These are phyloP conservation scores for Puccinellia tenuiflora DNA, from an alignment of 176 grass and related monocot species.

Conservation along the genomic window DNA sequence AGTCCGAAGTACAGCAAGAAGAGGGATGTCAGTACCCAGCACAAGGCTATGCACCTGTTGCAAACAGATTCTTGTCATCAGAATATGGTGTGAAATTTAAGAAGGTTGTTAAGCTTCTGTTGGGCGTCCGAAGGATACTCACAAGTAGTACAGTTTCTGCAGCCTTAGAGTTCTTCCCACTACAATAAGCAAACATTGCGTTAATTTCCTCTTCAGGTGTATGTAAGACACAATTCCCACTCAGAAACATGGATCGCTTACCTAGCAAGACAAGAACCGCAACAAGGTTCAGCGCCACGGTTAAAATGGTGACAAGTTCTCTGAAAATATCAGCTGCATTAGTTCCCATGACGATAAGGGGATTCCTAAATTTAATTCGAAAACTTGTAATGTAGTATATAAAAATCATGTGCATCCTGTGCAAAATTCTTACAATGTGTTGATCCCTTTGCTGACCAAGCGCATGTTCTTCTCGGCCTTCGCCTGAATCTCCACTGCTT, in stretches of 20 bases:
- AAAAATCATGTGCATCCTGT: background rate
- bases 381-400: background rate
- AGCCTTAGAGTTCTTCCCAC: slow-evolving; percentile 46
- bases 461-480: slow-evolving; percentile 65
- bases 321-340: slow-evolving; percentile 23
- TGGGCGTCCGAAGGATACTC: slow-evolving; percentile 34
- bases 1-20: slow-evolving; percentile 79
- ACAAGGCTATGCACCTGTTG: slow-evolving; percentile 57
- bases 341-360: background rate
- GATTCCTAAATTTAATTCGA: background rate
- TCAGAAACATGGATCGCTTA: slow-evolving; percentile 18
- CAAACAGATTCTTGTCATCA: slow-evolving; percentile 6
- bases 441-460: slow-evolving; percentile 60
- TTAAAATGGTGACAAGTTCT: slow-evolving; percentile 57
- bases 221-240: background rate
- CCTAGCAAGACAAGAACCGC: slow-evolving; percentile 43
- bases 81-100: background rate
- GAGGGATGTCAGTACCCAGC: slow-evolving; percentile 69
- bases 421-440: slow-evolving; percentile 57
- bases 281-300: slow-evolving; percentile 49
- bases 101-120: background rate
- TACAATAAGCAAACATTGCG: slow-evolving; percentile 20
- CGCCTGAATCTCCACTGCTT: slow-evolving; percentile 59
- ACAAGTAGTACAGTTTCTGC: slow-evolving; percentile 34
- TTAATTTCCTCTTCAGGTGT: background rate